Percentiles rank a stretch among this genome's conserved stretches.
phyloP scores from a whole-genome alignment of 495 filamentous ascomycete species.

The Aspergillus steynii region DNA sequence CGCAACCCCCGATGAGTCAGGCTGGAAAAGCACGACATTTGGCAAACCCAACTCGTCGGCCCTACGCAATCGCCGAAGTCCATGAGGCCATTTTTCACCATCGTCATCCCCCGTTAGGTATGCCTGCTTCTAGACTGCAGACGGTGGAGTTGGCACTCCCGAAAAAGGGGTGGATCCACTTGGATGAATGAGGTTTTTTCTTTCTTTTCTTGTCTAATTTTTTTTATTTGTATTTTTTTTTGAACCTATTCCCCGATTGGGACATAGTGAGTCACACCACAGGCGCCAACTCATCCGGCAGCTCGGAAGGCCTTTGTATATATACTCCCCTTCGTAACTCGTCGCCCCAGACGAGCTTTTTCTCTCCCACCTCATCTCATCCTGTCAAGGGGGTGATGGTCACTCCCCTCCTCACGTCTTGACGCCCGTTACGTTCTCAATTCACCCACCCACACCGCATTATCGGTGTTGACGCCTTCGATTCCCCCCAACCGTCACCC shows the following conservation, averaged over 20 bases:
- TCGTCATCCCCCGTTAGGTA: slow-evolving; percentile 17
- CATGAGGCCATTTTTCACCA: slow-evolving; percentile 28
- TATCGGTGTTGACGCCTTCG: neutral
- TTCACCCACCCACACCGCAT: slow-evolving; percentile 10
- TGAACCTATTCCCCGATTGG: slow-evolving; percentile 19
- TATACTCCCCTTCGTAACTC: slow-evolving; percentile 1
- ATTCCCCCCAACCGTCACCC: neutral
- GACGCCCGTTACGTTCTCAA: slow-evolving; percentile 18
- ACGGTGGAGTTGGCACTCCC: slow-evolving; percentile 19
- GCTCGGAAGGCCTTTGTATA: slow-evolving; percentile 17
- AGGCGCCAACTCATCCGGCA: slow-evolving; percentile 16
- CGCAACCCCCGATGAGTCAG: neutral
- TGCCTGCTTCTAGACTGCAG: slow-evolving; percentile 20
- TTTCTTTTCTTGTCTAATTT: slow-evolving; percentile 4
- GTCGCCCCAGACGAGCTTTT: slow-evolving; percentile 8
- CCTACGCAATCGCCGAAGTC: slow-evolving; percentile 17
- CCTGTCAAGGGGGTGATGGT: slow-evolving; percentile 48
- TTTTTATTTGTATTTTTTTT: neutral
- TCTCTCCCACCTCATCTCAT: slow-evolving; percentile 41
- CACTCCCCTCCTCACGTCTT: slow-evolving; percentile 34
- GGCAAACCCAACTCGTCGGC: neutral
- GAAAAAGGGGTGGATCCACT: slow-evolving; percentile 17
- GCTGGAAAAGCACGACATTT: neutral
- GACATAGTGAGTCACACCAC: slow-evolving; percentile 31
- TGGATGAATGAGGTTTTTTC: slow-evolving; percentile 13